phyloP scores from a whole-genome alignment of 176 grass and related monocot species.

The Carex scoparia region DNA sequence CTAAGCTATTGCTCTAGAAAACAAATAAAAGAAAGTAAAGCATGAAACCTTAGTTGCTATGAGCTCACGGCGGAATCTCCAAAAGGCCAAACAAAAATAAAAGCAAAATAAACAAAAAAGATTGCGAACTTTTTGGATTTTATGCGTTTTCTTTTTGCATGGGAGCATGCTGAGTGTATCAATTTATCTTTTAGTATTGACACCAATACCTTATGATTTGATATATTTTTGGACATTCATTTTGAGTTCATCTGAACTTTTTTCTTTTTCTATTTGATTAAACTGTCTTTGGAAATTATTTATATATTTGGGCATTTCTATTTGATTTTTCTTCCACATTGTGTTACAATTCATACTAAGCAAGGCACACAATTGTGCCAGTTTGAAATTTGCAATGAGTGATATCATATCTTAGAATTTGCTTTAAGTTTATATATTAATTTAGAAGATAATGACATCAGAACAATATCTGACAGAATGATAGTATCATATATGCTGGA shows the following conservation, averaged over 20 bases:
- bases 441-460: background rate
- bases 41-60: slow-evolving; percentile 18
- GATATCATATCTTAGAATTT: background rate
- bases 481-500: background rate
- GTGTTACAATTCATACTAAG: background rate
- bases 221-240: background rate
- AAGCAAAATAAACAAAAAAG: slow-evolving; percentile 12
- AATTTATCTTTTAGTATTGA: background rate
- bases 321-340: background rate
- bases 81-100: slow-evolving; percentile 12
- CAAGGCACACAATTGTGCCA: background rate
- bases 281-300: background rate
- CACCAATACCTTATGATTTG: background rate
- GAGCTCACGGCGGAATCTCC: background rate
- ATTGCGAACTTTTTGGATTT: background rate
- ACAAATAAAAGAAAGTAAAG: slow-evolving; percentile 12
- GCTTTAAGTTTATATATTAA: background rate
- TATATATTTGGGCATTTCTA: background rate
- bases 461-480: background rate
- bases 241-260: background rate
- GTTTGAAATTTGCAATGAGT: background rate
- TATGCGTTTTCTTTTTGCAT: background rate
- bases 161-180: background rate
- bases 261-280: slow-evolving; percentile 3
- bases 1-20: slow-evolving; percentile 20